Evolutionary conservation across 2,329 filamentous ascomycete species (phyloP).

Genomic region (Fusarium sp.): DNA sequence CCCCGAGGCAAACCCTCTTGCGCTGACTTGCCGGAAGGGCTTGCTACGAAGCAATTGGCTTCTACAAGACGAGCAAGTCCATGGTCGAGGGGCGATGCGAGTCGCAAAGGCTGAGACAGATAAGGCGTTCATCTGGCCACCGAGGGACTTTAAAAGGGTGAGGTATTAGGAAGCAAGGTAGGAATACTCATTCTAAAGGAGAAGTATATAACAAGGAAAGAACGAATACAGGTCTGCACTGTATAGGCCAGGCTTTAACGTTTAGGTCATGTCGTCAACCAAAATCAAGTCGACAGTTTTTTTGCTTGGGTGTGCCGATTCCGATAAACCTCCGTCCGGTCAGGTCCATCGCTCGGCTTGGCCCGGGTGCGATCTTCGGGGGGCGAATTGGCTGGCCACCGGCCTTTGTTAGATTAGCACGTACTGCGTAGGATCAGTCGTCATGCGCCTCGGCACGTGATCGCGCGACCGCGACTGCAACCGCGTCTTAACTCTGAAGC

Average conservation of each 20-base stretch:
- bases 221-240: slow-evolving; percentile 13
- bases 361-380: slow-evolving; percentile 42
- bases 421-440: neutral
- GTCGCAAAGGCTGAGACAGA: slow-evolving; percentile 55
- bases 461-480: slow-evolving; percentile 45
- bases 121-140: slow-evolving; percentile 59
- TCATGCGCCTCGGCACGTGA: slow-evolving; percentile 48
- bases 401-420: slow-evolving; percentile 14
- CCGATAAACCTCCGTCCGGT: slow-evolving; percentile 46
- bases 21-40: slow-evolving; percentile 44
- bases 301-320: slow-evolving; percentile 46
- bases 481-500: slow-evolving; percentile 42
- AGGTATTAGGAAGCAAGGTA: slow-evolving; percentile 15
- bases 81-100: slow-evolving; percentile 57
- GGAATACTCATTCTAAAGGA: slow-evolving; percentile 44
- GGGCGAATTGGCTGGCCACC: slow-evolving; percentile 27
- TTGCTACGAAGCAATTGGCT: slow-evolving; percentile 55
- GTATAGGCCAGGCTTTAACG: slow-evolving; percentile 4
- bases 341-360: slow-evolving; percentile 45
- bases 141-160: slow-evolving; percentile 31
- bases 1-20: slow-evolving; percentile 51
- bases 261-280: slow-evolving; percentile 45
- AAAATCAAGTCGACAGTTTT: slow-evolving; percentile 44
- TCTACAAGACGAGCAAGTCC: slow-evolving; percentile 63
- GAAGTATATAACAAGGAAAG: slow-evolving; percentile 3